Percentiles rank a stretch among this genome's conserved stretches.
Conservation (phyloP, 2,329 filamentous ascomycete genomes). For the Fusarium lyarnte region DNA sequence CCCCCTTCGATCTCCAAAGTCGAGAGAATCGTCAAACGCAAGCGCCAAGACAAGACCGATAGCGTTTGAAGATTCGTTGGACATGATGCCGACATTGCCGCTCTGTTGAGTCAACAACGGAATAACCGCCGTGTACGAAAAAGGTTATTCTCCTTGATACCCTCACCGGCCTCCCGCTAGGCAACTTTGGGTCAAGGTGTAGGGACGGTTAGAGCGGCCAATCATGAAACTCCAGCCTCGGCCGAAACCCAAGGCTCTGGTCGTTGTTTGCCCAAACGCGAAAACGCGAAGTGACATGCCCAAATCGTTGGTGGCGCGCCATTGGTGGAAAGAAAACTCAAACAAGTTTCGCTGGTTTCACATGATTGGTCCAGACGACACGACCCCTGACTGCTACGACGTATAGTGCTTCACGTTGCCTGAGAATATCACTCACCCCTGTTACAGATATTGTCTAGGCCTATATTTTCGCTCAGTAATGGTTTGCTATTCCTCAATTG, state of each 20-base stretch:
- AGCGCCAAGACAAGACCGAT: background rate
- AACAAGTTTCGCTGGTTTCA: conserved; percentile 16
- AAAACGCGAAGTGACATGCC: background rate
- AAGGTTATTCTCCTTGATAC: background rate
- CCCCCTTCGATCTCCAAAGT: background rate
- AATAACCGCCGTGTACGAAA: background rate
- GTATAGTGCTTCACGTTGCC: background rate
- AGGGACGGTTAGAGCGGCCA: background rate
- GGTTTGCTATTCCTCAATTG: background rate
- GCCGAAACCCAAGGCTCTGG: background rate
- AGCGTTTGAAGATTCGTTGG: background rate
- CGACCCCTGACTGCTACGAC: conserved; percentile 1
- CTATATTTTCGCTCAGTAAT: background rate
- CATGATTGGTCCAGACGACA: background rate
- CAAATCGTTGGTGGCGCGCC: rapidly evolving
- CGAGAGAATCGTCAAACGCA: background rate
- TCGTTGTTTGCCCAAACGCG: background rate
- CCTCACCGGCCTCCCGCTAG: background rate
- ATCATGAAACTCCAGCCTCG: background rate
- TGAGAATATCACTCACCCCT: conserved; percentile 15
- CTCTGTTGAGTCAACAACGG: background rate
- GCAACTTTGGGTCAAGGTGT: background rate
- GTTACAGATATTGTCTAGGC: background rate
- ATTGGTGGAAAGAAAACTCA: conserved; percentile 7
- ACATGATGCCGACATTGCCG: conserved; percentile 18